Conservation (phyloP, 2,329 filamentous ascomycete species). For the Cladophialophora carrionii region DNA sequence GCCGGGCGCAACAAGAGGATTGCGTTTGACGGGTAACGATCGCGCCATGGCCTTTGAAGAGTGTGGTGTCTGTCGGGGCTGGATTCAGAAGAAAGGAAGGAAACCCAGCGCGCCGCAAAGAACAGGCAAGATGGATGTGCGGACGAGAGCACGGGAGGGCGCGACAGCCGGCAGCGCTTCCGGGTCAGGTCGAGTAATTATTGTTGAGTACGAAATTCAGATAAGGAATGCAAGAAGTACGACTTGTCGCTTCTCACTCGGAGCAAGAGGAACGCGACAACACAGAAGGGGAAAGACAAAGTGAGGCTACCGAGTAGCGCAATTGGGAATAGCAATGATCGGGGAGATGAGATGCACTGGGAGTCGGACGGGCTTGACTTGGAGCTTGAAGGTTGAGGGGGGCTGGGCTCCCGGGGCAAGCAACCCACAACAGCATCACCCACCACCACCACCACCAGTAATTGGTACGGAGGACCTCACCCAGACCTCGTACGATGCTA, state of each 20-base stretch:
- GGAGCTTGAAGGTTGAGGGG: neutral
- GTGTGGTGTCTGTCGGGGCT: neutral
- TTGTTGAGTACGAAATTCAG: neutral
- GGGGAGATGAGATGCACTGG: neutral
- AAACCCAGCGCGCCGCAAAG: conserved; percentile 4
- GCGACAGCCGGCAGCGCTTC: neutral
- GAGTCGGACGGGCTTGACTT: neutral
- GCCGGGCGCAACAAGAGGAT: conserved; percentile 52
- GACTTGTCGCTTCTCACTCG: conserved; percentile 23
- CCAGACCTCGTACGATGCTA: no score
- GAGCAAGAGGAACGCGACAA: conserved; percentile 23
- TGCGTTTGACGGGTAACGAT: conserved; percentile 51
- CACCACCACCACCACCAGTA: neutral
- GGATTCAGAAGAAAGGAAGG: neutral
- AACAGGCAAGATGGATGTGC: neutral
- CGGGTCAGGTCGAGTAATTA: conserved; percentile 5
- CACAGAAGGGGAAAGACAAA: conserved; percentile 20
- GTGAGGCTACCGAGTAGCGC: neutral
- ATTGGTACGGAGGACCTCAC: neutral
- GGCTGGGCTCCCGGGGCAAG: neutral
- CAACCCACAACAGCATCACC: neutral
- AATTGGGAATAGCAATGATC: neutral
- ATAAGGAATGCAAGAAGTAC: conserved; percentile 13
- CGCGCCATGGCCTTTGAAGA: conserved; percentile 46
- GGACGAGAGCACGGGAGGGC: neutral